These are phyloP conservation scores for Geosmithia putterillii DNA, from an alignment of 2,329 filamentous ascomycete species.

Conservation along the genomic window DNA sequence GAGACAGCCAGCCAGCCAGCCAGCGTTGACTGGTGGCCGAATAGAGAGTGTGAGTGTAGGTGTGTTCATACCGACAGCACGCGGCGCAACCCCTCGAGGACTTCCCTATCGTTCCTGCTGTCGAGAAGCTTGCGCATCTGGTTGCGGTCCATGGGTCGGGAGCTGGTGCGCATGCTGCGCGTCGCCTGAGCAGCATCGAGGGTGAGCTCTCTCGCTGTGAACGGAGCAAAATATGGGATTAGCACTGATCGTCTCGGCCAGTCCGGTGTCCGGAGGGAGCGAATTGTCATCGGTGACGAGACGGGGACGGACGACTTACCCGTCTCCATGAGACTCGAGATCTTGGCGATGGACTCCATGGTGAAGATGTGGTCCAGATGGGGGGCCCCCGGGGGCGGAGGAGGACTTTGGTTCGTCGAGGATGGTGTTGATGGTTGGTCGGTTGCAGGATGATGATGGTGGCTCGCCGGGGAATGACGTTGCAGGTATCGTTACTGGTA, in stretches of 20 bases:
- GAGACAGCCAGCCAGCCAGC: background rate
- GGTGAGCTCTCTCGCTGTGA: constrained; percentile 82
- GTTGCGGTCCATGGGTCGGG: constrained; percentile 57
- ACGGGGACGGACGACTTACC: constrained; percentile 41
- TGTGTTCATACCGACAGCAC: constrained; percentile 62
- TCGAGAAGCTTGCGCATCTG: constrained; percentile 94
- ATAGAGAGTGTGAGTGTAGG: background rate
- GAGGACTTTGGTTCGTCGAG: background rate
- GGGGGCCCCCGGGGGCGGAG: background rate
- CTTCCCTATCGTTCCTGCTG: constrained; percentile 83
- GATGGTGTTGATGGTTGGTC: background rate
- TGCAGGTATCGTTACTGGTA: too few species aligned
- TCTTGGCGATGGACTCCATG: constrained; percentile 95
- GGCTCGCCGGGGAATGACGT: constrained; percentile 1
- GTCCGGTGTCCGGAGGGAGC: constrained; percentile 4
- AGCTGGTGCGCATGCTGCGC: constrained; percentile 44
- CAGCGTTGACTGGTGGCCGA: background rate
- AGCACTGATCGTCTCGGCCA: too few species aligned
- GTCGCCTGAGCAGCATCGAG: constrained; percentile 92
- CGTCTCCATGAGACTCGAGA: constrained; percentile 89
- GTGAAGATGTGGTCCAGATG: constrained; percentile 9
- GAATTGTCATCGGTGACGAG: constrained; percentile 1
- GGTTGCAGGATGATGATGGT: background rate
- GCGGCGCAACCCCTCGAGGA: constrained; percentile 79
- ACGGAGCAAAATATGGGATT: constrained; percentile 5